These are phyloP conservation scores for Cytospora piceicola DNA, from an alignment of 2,329 filamentous ascomycete species.

Conservation along the genomic window DNA sequence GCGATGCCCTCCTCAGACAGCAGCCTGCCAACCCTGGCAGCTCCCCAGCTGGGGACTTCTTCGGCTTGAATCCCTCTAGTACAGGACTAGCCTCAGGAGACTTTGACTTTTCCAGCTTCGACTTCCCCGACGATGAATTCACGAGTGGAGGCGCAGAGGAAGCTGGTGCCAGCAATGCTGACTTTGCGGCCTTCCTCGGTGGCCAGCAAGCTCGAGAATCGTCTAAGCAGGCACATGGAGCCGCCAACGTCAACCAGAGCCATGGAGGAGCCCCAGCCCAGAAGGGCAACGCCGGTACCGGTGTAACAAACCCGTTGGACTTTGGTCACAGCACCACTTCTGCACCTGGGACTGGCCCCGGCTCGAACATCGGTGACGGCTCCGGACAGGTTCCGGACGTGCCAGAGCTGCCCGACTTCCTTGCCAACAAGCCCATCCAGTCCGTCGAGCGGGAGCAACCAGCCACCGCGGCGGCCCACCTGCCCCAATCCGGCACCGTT, in stretches of 20 bases:
- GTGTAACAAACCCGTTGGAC: too few species aligned
- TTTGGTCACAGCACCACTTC: neutral
- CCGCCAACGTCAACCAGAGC: neutral
- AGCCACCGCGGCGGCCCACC: neutral
- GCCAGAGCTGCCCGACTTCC: neutral
- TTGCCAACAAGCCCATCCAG: neutral
- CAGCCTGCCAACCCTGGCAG: neutral
- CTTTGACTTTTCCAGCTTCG: neutral
- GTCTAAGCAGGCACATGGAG: neutral
- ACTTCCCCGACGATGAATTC: neutral
- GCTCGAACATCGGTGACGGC: neutral
- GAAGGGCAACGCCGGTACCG: neutral
- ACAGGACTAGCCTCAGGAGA: neutral
- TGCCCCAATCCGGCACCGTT: neutral
- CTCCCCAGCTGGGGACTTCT: neutral
- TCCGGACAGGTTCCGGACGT: neutral
- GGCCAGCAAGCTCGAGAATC: neutral
- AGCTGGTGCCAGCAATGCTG: neutral
- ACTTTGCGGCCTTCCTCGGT: neutral
- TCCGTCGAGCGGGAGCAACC: slow-evolving; percentile 2
- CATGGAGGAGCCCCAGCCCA: neutral
- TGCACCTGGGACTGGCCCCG: neutral
- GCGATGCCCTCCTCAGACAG: neutral
- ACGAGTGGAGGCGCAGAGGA: neutral
- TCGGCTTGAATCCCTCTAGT: neutral